phyloP scores from a whole-genome alignment of 352 stramenopile species.

The Phytopythium mirpurense region DNA sequence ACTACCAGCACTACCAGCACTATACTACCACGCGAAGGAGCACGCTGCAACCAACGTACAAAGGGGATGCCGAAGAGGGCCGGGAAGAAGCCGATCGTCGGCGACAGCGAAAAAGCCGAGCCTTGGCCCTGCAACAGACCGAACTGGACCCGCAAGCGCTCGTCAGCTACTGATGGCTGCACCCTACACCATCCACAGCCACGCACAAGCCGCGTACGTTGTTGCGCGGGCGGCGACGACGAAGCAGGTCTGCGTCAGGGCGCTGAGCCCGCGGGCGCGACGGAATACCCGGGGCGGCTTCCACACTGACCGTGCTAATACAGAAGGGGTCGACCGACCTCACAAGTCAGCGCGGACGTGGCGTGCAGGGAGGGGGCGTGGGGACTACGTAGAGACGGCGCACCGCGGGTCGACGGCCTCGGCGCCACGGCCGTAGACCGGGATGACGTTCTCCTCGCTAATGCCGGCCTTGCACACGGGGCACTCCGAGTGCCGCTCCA shows the following conservation, averaged over 20 bases:
- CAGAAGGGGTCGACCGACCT: too few relatives aligned
- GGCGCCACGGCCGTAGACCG: constrained; percentile 77
- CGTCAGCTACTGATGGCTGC: not conserved
- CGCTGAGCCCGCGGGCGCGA: constrained; percentile 57
- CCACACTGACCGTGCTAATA: constrained; percentile 22
- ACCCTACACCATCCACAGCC: not conserved
- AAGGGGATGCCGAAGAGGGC: constrained; percentile 71
- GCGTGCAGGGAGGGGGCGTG: too few relatives aligned
- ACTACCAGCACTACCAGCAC: too few relatives aligned
- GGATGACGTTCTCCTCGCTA: constrained; percentile 87
- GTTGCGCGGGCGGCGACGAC: constrained; percentile 38
- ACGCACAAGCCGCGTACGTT: constrained; percentile 21
- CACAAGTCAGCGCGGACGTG: too few relatives aligned
- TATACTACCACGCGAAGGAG: too few relatives aligned
- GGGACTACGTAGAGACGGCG: too few relatives aligned
- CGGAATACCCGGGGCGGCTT: constrained; percentile 31
- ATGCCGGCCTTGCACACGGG: constrained; percentile 90
- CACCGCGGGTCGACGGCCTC: constrained; percentile 63
- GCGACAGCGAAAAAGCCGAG: constrained; percentile 44
- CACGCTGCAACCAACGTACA: constrained; percentile 20
- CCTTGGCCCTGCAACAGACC: constrained; percentile 30
- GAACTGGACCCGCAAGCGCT: constrained; percentile 16
- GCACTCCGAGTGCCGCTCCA: constrained; percentile 77
- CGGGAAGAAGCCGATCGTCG: constrained; percentile 81
- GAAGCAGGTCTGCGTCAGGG: constrained; percentile 52